A percentile compares a stretch with the other conserved stretches of the same genome.
phyloP scores from a whole-genome alignment of 176 grass and related monocot species.

The Hyparrhenia diplandra region DNA sequence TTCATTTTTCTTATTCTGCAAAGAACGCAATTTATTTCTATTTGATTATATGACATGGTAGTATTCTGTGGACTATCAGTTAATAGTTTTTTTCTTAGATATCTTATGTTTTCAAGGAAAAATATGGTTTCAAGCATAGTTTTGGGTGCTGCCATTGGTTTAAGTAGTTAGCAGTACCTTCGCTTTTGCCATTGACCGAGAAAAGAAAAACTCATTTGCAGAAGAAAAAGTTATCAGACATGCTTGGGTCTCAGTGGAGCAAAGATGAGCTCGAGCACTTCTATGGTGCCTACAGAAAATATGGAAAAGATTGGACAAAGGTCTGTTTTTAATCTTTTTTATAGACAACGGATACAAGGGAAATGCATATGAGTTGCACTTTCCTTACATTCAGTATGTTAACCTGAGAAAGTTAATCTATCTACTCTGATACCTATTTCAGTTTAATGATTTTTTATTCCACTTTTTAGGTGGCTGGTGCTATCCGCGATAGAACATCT shows the following conservation, averaged over 20 bases:
- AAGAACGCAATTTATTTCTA: not conserved
- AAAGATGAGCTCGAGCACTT: slow-evolving; percentile 97
- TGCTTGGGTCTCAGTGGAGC: slow-evolving; percentile 91
- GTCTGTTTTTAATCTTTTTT: slow-evolving; percentile 38
- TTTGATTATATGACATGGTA: slow-evolving; percentile 6
- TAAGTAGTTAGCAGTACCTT: slow-evolving; percentile 6
- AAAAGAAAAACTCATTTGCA: slow-evolving; percentile 39
- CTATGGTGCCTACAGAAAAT: slow-evolving; percentile 89
- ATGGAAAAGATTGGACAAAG: slow-evolving; percentile 98
- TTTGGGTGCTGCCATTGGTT: slow-evolving; percentile 19
- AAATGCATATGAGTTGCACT: not conserved
- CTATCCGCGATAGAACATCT: slow-evolving; percentile 74
- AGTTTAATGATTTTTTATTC: slow-evolving; percentile 19
- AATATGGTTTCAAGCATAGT: not conserved
- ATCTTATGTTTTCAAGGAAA: not conserved
- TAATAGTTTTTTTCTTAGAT: not conserved
- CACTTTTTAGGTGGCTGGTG: slow-evolving; percentile 61
- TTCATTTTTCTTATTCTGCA: not conserved
- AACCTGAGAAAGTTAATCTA: not conserved
- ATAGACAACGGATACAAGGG: not conserved
- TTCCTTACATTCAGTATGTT: not conserved
- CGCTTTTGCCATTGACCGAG: not conserved
- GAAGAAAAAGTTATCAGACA: slow-evolving; percentile 90
- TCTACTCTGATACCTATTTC: slow-evolving; percentile 14
- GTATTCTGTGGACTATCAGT: not conserved